Conservation (phyloP, 257 asterid species). For the Rehmannia glutinosa region DNA sequence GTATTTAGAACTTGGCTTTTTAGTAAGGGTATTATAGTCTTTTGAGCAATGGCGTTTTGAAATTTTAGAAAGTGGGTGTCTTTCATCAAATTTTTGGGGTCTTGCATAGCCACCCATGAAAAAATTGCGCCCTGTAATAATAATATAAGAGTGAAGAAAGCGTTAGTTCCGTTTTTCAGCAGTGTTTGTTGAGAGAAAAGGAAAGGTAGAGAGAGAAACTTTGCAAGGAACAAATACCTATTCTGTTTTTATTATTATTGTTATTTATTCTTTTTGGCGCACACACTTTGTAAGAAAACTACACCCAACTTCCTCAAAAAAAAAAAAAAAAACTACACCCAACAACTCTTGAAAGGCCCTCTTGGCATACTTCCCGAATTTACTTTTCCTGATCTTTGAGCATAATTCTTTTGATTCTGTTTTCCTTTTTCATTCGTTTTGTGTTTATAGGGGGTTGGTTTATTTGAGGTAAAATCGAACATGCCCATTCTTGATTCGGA, state of each 20-base stretch:
- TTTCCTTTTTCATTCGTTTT: not conserved
- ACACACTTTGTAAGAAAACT: slow-evolving; percentile 42
- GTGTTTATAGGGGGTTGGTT: not conserved
- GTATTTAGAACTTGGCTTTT: too few relatives aligned
- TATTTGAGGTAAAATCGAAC: slow-evolving; percentile 15
- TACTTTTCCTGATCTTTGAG: slow-evolving; percentile 26
- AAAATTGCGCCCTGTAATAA: too few relatives aligned
- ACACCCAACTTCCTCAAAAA: too few relatives aligned
- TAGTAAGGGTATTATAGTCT: too few relatives aligned
- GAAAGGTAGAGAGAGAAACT: slow-evolving; percentile 45
- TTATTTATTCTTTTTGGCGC: slow-evolving; percentile 16
- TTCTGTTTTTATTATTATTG: slow-evolving; percentile 9
- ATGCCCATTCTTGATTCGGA: slow-evolving; percentile 31
- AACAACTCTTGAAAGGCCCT: slow-evolving; percentile 30
- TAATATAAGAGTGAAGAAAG: not conserved
- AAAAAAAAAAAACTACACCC: not conserved
- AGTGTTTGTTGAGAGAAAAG: slow-evolving; percentile 43
- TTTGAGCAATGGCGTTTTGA: too few relatives aligned
- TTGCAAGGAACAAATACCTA: not conserved
- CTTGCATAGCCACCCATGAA: too few relatives aligned
- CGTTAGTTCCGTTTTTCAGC: slow-evolving; percentile 24
- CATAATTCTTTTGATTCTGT: slow-evolving; percentile 15
- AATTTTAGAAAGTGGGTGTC: too few relatives aligned
- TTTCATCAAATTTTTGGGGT: too few relatives aligned
- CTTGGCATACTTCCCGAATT: slow-evolving; percentile 25